Conservation (phyloP, 108 stramenopile species). For the Nannochloropsis salina region DNA sequence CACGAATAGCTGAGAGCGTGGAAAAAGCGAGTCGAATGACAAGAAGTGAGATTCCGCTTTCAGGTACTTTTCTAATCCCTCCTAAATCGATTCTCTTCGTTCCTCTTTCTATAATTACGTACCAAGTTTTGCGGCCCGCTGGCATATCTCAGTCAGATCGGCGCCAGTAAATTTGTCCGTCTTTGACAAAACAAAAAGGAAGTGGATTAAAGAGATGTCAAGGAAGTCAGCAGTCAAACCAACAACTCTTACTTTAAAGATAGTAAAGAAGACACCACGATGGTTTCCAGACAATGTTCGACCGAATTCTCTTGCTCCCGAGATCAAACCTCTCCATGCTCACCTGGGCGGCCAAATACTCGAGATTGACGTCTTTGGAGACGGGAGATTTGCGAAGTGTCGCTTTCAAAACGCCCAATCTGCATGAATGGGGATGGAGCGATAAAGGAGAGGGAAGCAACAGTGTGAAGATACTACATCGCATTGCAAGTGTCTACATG, state of each 20-base stretch:
- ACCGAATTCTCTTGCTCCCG: not conserved
- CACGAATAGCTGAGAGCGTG: constrained; percentile 48
- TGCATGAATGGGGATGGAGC: not conserved
- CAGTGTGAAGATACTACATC: too few species aligned
- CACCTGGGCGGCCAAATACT: constrained; percentile 89
- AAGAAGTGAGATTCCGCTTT: not conserved
- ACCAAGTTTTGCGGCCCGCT: constrained; percentile 95
- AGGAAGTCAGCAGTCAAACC: not conserved
- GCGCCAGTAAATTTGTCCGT: constrained; percentile 99
- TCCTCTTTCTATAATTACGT: constrained; percentile 4
- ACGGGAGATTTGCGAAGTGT: constrained; percentile 94
- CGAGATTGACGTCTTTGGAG: constrained; percentile 91
- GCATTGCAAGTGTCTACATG: too few species aligned
- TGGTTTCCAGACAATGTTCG: not conserved
- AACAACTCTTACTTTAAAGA: not conserved
- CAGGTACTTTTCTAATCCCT: too few species aligned
- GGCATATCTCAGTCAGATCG: constrained; percentile 99
- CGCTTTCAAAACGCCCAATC: constrained; percentile 90
- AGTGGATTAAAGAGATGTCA: not conserved
- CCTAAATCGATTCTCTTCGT: too few species aligned
- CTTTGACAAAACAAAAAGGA: constrained; percentile 27
- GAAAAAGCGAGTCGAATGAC: not conserved
- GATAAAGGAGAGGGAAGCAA: not conserved
- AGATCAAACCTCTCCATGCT: constrained; percentile 61
- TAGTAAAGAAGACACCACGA: not conserved